Evolutionary conservation across 306 rosid genomes (phyloP), one percentile per base, ranked within the genome.

Genomic region (Delonix regia): DNA sequence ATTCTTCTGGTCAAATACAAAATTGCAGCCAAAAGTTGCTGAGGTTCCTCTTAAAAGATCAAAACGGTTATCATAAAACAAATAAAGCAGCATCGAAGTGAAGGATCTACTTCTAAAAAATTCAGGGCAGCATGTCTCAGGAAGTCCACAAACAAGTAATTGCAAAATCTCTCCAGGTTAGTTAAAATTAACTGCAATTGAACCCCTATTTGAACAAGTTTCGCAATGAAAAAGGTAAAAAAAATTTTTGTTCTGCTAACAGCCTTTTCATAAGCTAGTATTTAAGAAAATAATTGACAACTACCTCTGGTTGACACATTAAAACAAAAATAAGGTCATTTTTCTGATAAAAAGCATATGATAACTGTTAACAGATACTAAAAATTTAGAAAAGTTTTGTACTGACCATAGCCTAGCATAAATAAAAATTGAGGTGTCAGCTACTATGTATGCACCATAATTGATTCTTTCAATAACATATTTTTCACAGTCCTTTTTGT

Each of bases 1-100:
- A 34, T 22, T 19, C 12, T 24, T 45, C 9, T 61, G 52, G 28
- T 34, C 62, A 56, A 62, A 44, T 78, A 16, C 21, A 24, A 7
- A 60, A 19, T n/a, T 44, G 71, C 41, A n/a, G 10, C 14, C 53
- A 36, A 18, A 45, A 19, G 41, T 56, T 4, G 61, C 15, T n/a
- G 19, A 69, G n/a, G 18, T 19, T 41, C n/a, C 16, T 14, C 2
- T 44, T 5, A 33, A 69, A 59, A 59, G 62, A 49, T 33, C 27
- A 33, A 55, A 76, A 45, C 16, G 49, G 53, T 69, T 49, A 67
- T 68, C 56, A 53, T 53, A 64, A 36, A 68, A 22, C 10, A 27
- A 16, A 69, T 45, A 4, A 53, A 53, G 68, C 55, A 49, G 22
- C 63, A 51, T 41, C 57, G 9, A 9, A 68, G 10, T 53, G 33